phyloP scores from a whole-genome alignment of 139 green algal species.

The Monoraphidium neglectum region DNA sequence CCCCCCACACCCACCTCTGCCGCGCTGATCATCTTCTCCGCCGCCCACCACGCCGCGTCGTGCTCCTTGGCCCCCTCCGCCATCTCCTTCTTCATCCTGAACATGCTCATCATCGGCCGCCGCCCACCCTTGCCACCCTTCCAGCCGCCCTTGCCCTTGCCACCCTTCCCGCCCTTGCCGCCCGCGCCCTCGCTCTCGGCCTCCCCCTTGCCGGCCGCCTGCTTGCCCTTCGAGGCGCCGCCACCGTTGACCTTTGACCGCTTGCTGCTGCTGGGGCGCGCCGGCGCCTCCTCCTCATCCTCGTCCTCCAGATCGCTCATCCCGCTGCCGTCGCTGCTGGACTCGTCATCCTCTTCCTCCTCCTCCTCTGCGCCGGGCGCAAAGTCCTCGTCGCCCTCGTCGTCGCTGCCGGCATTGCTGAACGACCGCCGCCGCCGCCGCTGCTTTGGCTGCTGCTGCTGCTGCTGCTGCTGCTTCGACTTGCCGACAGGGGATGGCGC shows the following conservation, averaged over 20 bases:
- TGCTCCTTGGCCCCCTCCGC: constrained; percentile 1
- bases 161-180: constrained; percentile 21
- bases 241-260: constrained; percentile 6
- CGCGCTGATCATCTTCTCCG: constrained; percentile 1
- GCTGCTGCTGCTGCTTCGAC: neutral
- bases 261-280: too few relatives aligned
- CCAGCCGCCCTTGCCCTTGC: neutral
- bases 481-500: neutral
- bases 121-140: neutral
- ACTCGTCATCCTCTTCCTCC: constrained; percentile 33
- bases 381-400: neutral
- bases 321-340: too few relatives aligned
- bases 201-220: neutral
- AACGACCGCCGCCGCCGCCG: neutral
- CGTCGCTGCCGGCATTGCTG: constrained; percentile 1
- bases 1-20: neutral
- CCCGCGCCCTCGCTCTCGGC: neutral
- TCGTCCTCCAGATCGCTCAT: too few relatives aligned
- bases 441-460: neutral
- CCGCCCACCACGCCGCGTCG: neutral
- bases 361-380: constrained; percentile 8
- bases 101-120: constrained; percentile 3
- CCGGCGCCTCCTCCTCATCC: too few relatives aligned
- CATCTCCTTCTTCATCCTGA: constrained; percentile 25
- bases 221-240: neutral